A percentile compares a stretch with the other conserved stretches of the same genome.
Evolutionary conservation across 176 grass and related monocot species (phyloP).

Genomic region (Chrysopogon serrulatus): DNA sequence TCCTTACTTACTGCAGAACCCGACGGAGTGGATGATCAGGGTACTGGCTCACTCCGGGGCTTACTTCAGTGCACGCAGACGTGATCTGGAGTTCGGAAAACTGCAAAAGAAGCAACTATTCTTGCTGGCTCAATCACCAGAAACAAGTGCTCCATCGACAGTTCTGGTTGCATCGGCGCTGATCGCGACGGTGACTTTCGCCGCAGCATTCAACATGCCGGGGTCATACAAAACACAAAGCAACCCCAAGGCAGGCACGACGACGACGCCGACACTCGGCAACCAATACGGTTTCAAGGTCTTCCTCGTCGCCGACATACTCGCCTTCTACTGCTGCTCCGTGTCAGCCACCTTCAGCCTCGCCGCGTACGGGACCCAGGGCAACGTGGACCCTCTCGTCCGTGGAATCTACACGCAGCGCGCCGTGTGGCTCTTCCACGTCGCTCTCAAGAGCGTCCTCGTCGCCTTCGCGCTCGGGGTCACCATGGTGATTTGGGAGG

Average conservation of each 20-base stretch:
- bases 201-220: not conserved
- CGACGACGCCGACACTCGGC: not conserved
- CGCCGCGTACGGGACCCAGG: not conserved
- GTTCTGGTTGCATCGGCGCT: not conserved
- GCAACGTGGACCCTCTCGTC: not conserved
- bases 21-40: constrained; percentile 11
- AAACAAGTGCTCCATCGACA: not conserved
- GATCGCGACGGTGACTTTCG: constrained; percentile 1
- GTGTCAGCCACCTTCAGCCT: constrained; percentile 6
- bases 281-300: not conserved
- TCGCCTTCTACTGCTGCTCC: not conserved
- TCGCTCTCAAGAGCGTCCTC: not conserved
- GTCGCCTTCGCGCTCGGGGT: not conserved
- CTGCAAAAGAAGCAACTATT: not conserved
- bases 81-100: not conserved
- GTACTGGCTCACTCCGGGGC: not conserved
- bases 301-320: not conserved
- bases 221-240: not conserved
- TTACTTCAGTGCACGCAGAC: not conserved
- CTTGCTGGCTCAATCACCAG: too few relatives aligned
- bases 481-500: constrained; percentile 5
- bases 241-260: not conserved
- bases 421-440: not conserved
- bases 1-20: too few relatives aligned
- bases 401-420: not conserved